Conservation (phyloP, 73 alveolate genomes). For the Paramecium bursaria region DNA sequence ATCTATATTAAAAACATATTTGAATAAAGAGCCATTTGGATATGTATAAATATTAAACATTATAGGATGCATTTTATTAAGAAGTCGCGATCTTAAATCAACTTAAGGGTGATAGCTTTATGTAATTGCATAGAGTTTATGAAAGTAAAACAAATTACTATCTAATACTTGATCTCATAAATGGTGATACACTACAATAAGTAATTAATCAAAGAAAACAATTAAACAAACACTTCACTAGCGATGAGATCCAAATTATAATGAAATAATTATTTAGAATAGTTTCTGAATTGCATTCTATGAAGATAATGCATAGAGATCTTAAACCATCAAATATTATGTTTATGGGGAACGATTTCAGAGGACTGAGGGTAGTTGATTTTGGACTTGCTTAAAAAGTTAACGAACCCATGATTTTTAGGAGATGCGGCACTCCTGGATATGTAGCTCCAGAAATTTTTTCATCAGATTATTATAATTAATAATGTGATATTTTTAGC, state of each 20-base stretch:
- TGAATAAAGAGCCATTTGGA: background rate
- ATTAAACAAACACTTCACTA: background rate
- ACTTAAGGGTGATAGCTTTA: conserved; percentile 12
- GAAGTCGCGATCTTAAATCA: conserved; percentile 4
- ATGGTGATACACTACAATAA: conserved; percentile 22
- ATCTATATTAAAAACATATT: background rate
- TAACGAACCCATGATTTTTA: background rate
- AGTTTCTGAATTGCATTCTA: background rate
- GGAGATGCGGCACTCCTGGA: conserved; percentile 20
- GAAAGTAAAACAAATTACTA: conserved; percentile 8
- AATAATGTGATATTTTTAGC: background rate
- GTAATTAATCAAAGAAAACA: background rate
- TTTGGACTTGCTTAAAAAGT: conserved; percentile 19
- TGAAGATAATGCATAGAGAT: conserved; percentile 29
- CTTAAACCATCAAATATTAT: conserved; percentile 16
- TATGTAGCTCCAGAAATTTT: conserved; percentile 34
- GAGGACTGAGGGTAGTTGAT: background rate
- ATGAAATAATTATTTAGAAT: no score
- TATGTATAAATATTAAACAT: background rate
- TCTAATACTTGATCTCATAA: conserved; percentile 8
- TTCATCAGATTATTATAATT: no score
- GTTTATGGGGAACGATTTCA: conserved; percentile 14
- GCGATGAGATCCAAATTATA: background rate
- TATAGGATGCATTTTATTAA: conserved; percentile 11
- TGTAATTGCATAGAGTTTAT: background rate